A percentile compares a stretch with the other conserved stretches of the same genome.
phyloP scores from a whole-genome alignment of 768 basidiomycete genomes.

The Gymnopilus dilepis region DNA sequence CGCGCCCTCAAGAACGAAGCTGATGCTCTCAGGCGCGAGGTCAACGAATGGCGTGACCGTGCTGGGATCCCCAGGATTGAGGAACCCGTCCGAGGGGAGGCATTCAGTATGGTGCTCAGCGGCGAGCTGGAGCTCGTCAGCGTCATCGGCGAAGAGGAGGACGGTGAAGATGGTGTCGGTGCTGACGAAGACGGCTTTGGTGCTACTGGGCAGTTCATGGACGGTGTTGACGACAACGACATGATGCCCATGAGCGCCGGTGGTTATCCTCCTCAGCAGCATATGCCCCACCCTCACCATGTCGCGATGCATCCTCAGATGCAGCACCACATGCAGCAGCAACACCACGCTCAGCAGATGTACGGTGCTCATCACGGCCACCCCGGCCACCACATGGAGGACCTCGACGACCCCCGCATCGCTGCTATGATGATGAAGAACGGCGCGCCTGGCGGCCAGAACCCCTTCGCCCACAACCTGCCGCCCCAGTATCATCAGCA shows the following conservation, averaged over 20 bases:
- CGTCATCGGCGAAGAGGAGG: conserved; percentile 56
- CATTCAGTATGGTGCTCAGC: conserved; percentile 69
- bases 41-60: conserved; percentile 92
- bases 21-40: conserved; percentile 85
- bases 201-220: conserved; percentile 32
- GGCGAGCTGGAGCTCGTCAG: conserved; percentile 74
- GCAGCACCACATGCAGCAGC: conserved; percentile 19
- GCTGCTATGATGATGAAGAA: conserved; percentile 40
- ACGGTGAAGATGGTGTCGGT: conserved; percentile 48
- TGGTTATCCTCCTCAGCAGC: conserved; percentile 11
- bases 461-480: conserved; percentile 42
- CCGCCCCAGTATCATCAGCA: conserved; percentile 8
- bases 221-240: conserved; percentile 32
- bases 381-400: conserved; percentile 24
- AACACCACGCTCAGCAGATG: conserved; percentile 25
- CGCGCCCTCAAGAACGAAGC: conserved; percentile 80
- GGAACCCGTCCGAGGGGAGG: conserved; percentile 74
- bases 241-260: conserved; percentile 31
- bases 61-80: conserved; percentile 73
- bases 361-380: conserved; percentile 17
- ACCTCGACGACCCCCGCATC: conserved; percentile 39
- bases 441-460: conserved; percentile 24
- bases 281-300: neutral
- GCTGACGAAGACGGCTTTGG: conserved; percentile 47
- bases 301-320: conserved; percentile 1